Evolutionary conservation across 441 rosid species (phyloP), one percentile per base, ranked within the genome.

Genomic region (Euphorbia schlechtendalii): DNA sequence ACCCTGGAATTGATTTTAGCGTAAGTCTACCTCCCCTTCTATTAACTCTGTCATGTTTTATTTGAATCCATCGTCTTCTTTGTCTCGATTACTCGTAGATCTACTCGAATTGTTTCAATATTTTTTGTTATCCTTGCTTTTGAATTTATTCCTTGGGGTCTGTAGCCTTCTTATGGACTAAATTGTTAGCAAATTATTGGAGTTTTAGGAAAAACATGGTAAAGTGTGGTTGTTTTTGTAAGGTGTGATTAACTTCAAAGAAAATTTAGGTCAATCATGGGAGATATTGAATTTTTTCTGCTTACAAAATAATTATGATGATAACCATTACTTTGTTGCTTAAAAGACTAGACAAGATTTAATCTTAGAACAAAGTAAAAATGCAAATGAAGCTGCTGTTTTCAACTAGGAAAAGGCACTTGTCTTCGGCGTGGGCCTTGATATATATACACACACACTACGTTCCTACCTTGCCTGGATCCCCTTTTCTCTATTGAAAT

Each of bases 1-100:
- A 93, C 77, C 96, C 97, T 32, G 98, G 97, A 71, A 82, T 90
- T 70, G 98, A 93, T 81, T 83, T 93, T 68, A 82, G 73, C 18
- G 98, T 93, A 56, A 84, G 78, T 14, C 63, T 25, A 27, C 20
- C 64, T 13, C 20, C 46, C 11, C 21, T 20, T 7, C 20, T 49
- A 1, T 41, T 34, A 5, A 34, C 14, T 14, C n/a, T 59, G 9
- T 36, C 32, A 15, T 3, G 22, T 20, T 48, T 4, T 8, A 48
- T 63, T 63, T 25, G 1, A 4, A 10, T 36, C 32, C 22, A 2
- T 62, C 17, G 20, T 8, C 25, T 46, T n/a, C 7, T 11, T 34
- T 14, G 14, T n/a, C 22, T 36, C 40, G 40, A 36, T 36, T 36
- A 3, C 40, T 36, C 5, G 2, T 66, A 56, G 69, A 65, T 65